A percentile compares a stretch with the other conserved stretches of the same genome.
Conservation (phyloP, 768 basidiomycete species). For the Dentipellis fragilis region DNA sequence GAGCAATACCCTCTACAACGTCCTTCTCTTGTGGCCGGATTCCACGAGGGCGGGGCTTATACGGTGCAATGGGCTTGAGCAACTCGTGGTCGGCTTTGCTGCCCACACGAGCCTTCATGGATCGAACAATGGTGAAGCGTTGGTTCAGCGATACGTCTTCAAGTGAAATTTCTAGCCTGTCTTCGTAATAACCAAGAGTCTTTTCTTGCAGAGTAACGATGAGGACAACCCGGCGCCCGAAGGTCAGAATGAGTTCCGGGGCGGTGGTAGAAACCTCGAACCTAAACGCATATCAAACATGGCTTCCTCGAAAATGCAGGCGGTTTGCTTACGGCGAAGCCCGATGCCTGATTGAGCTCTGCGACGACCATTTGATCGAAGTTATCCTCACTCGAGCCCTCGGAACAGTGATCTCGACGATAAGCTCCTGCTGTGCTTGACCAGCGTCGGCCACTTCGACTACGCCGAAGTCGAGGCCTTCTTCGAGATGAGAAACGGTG, state of each 20-base stretch:
- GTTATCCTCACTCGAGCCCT: conserved; percentile 4
- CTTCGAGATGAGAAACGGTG: conserved; percentile 9
- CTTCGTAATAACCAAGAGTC: conserved; percentile 36
- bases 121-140: conserved; percentile 39
- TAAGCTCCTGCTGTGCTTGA: conserved; percentile 6
- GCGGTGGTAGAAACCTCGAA: neutral
- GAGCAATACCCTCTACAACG: conserved; percentile 13
- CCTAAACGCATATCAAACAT: neutral
- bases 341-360: neutral
- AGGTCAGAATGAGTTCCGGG: neutral
- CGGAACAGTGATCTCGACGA: conserved; percentile 9
- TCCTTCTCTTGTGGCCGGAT: conserved; percentile 7
- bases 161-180: conserved; percentile 44
- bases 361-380: neutral
- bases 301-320: no score
- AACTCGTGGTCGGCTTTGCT: conserved; percentile 33
- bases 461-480: conserved; percentile 40
- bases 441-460: conserved; percentile 28
- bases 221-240: conserved; percentile 11
- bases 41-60: conserved; percentile 29
- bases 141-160: conserved; percentile 33
- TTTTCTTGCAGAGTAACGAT: conserved; percentile 23
- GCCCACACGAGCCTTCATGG: conserved; percentile 35
- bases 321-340: no score
- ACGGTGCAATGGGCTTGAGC: conserved; percentile 36